phyloP scores from a whole-genome alignment of 495 filamentous ascomycete species.

The Neurospora sp. region DNA sequence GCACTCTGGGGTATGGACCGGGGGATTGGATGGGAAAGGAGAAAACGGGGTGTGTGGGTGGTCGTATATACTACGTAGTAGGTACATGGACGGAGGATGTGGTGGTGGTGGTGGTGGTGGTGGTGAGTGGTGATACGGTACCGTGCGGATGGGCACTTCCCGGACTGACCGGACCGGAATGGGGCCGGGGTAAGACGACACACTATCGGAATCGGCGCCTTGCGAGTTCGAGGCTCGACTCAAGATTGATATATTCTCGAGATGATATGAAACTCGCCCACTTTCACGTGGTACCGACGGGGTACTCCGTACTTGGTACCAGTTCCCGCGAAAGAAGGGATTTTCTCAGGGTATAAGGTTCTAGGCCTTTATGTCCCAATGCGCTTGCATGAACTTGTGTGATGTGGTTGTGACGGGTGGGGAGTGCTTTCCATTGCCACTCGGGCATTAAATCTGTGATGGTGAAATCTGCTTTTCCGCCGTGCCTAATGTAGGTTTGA shows the following conservation, averaged over 20 bases:
- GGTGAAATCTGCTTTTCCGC: not conserved
- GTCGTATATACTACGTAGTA: not conserved
- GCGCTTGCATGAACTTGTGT: not conserved
- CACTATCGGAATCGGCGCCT: not conserved
- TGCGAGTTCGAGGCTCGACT: not conserved
- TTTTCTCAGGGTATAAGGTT: not conserved
- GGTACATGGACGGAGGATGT: not conserved
- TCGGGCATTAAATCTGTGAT: not conserved
- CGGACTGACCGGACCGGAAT: not conserved
- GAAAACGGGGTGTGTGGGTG: not conserved
- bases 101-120: not conserved
- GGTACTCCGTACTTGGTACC: not conserved
- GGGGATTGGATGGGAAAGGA: not conserved
- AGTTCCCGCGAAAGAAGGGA: not conserved
- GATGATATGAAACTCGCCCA: not conserved
- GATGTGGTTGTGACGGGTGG: not conserved
- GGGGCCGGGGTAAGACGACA: not conserved
- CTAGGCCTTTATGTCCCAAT: not conserved
- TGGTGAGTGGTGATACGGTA: not conserved
- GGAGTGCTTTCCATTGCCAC: not conserved
- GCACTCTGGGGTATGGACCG: not conserved
- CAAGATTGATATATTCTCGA: not conserved
- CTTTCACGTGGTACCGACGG: not conserved
- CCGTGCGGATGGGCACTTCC: not conserved
- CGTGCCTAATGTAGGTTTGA: not conserved